A percentile compares a stretch with the other conserved stretches of the same genome.
These are phyloP conservation scores for Pleurotus platypus DNA, from an alignment of 768 basidiomycete species.

Conservation along the genomic window DNA sequence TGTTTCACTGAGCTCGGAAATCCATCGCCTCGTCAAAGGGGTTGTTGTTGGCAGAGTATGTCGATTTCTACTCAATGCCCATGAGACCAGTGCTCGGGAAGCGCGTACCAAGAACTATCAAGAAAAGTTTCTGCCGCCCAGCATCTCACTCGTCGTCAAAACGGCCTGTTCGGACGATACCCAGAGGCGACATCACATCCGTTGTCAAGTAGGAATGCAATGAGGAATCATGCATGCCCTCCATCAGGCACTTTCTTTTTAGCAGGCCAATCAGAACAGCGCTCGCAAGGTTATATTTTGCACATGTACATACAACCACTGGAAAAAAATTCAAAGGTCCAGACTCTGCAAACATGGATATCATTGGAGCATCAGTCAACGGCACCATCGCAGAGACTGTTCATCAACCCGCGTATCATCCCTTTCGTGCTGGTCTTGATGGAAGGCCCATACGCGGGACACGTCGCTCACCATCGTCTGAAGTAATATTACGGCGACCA, in stretches of 20 bases:
- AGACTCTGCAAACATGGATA: neutral
- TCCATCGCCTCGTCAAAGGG: neutral
- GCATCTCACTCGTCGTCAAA: neutral
- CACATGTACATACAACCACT: no score
- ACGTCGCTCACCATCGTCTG: slow-evolving; percentile 3
- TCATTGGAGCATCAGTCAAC: neutral
- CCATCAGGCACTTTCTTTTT: neutral
- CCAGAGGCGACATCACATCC: no score
- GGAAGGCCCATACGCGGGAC: slow-evolving; percentile 30
- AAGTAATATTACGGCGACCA: neutral
- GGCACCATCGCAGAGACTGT: neutral
- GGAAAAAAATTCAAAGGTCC: no score
- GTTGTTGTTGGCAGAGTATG: neutral
- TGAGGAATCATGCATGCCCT: no score
- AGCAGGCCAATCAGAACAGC: no score
- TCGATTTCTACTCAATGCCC: no score
- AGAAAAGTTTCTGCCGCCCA: no score
- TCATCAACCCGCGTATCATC: neutral
- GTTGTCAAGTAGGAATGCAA: no score
- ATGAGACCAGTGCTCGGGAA: no score
- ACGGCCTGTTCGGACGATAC: neutral
- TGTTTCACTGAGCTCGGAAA: neutral
- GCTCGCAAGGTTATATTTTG: no score
- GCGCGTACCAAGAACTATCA: no score
- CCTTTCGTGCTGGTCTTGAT: slow-evolving; percentile 20